Base-by-base conservation (phyloP, 345 rosid genomes). In the Lepidium sativum region DNA sequence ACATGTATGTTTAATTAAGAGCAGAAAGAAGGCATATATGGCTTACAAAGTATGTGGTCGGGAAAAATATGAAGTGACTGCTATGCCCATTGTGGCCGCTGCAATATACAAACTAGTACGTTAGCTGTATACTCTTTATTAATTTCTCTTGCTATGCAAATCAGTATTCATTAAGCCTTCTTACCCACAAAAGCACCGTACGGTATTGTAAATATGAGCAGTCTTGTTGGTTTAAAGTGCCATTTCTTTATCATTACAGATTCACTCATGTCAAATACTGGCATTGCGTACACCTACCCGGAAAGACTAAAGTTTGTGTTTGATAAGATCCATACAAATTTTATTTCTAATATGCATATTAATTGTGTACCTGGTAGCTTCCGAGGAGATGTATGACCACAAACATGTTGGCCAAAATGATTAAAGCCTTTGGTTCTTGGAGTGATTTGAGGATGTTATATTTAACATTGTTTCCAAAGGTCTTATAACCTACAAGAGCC, bases 351-450 rank as follows among this genome's bases (percentile, higher is more conserved):
- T 55, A 11, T 25, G 29, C 29, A 4, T 25, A 25, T 4, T 25
- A 5, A 25, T 27, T 5, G 17, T 13, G 2, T 25, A 86, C 92
- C 86, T 88, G 96, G 78, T 86, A 88, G 86, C 96, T 81, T 41
- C 96, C 96, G 3, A 86, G 74, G 34, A 88, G 87, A 62, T 88
- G 96, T 55, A 88, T 32, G 66, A 88, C 92, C 12, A 88, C 96
- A 39, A 88, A 86, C 66, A 83, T 48, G 78, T 88, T 86, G 64
- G 96, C 92, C 73, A 73, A 43, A 37, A 78, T 84, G 60, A 84
- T 69, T 57, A 88, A 83, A 83, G 81, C 72, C 10, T 27, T 62
- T 3, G 96, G 96, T 17, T 78, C 72, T 34, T 39, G 44, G 60
- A 88, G 60, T 8, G 90, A 63, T 40, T 79, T 6, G 33, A 88